Evolutionary conservation across 2,329 filamentous ascomycete species (phyloP).

Genomic region (Trichoderma atroviride): DNA sequence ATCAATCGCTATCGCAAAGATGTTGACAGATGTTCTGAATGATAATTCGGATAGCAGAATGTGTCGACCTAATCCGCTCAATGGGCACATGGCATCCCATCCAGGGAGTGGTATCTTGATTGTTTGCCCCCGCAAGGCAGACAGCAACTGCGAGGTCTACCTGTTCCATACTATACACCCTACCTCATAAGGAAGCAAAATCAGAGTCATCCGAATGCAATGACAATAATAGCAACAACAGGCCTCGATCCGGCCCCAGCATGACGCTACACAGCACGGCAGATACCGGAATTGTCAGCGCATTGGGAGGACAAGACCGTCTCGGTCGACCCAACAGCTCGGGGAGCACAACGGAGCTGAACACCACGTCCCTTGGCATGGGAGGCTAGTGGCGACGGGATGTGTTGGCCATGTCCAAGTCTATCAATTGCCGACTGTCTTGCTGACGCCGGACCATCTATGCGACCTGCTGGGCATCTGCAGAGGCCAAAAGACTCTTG

Average conservation of each 20-base stretch:
- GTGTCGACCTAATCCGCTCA: neutral
- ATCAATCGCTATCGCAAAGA: neutral
- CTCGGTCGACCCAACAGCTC: constrained; percentile 16
- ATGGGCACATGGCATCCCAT: neutral
- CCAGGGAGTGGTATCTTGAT: neutral
- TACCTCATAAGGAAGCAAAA: neutral
- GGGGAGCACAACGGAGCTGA: constrained; percentile 22
- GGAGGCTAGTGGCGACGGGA: constrained; percentile 21
- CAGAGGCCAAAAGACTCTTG: constrained; percentile 8
- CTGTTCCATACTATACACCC: neutral
- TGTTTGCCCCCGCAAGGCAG: neutral
- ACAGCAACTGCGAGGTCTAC: neutral
- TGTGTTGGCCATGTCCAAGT: constrained; percentile 26
- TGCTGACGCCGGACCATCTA: constrained; percentile 1
- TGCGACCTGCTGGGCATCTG: constrained; percentile 28
- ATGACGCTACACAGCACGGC: constrained; percentile 9
- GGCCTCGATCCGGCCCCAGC: neutral
- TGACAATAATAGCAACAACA: constrained; percentile 20
- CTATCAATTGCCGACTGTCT: constrained; percentile 17
- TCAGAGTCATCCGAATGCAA: neutral
- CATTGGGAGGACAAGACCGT: neutral
- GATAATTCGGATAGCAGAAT: neutral
- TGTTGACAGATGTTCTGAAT: neutral
- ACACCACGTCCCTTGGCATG: constrained; percentile 8
- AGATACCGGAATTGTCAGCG: constrained; percentile 14